phyloP scores from a whole-genome alignment of 2,329 filamentous ascomycete species.

The Talaromyces islandicus region DNA sequence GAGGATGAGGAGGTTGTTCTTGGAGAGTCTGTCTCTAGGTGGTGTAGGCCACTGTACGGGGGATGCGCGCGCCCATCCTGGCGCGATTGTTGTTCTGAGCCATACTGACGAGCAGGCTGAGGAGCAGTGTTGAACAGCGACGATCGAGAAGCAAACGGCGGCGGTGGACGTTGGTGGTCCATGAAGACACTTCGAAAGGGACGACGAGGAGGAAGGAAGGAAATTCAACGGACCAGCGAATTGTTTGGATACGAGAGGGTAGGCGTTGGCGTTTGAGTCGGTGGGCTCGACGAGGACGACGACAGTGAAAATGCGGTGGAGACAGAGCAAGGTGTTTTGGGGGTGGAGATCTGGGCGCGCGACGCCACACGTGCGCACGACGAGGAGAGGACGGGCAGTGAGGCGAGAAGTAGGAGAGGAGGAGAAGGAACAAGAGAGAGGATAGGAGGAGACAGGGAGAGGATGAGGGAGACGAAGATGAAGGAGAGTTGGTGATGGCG shows the following conservation, averaged over 20 bases:
- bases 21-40: conserved; percentile 13
- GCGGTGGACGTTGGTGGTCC: conserved; percentile 14
- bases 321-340: not conserved
- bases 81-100: conserved; percentile 9
- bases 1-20: not conserved
- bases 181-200: not conserved
- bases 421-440: not conserved
- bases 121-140: conserved; percentile 25
- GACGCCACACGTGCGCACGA: conserved; percentile 2
- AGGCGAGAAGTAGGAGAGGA: not conserved
- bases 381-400: not conserved
- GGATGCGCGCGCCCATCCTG: conserved; percentile 18
- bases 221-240: not conserved
- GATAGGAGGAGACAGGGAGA: not conserved
- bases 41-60: conserved; percentile 15
- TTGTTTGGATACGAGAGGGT: not conserved
- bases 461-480: not conserved
- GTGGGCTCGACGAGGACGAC: not conserved
- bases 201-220: not conserved
- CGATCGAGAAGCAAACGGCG: conserved; percentile 24
- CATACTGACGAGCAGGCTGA: conserved; percentile 20
- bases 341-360: conserved; percentile 1
- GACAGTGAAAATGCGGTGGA: not conserved
- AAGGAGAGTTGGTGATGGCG: conserved; percentile 5
- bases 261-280: not conserved